These are phyloP conservation scores for Anastatica hierochuntica DNA, from an alignment of 345 rosid species.

Conservation along the genomic window DNA sequence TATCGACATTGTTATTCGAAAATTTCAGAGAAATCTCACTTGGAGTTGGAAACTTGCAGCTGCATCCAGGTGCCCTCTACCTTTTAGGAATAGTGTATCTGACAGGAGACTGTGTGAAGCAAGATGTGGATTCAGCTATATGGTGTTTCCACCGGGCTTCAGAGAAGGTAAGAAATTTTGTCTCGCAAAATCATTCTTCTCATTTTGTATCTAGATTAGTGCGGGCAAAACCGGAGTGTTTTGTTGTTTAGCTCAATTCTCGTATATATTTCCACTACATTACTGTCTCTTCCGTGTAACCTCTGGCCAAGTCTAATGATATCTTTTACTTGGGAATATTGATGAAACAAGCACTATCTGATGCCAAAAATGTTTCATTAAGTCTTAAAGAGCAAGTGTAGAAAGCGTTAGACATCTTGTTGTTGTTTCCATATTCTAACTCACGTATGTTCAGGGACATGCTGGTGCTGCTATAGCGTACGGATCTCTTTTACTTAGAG, in stretches of 20 bases:
- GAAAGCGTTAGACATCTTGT: background rate
- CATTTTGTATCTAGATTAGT: too few relatives aligned
- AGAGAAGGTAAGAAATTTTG: constrained; percentile 43
- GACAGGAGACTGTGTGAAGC: constrained; percentile 82
- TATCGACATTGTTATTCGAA: background rate
- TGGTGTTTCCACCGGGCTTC: constrained; percentile 95
- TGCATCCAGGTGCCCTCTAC: constrained; percentile 95
- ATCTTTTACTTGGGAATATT: background rate
- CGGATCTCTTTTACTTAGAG: constrained; percentile 89
- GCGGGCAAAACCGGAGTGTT: background rate
- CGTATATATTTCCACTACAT: background rate
- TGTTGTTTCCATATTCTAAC: constrained; percentile 5
- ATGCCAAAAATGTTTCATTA: background rate
- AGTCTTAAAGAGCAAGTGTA: too few relatives aligned
- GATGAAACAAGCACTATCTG: background rate
- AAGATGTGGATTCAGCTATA: constrained; percentile 81
- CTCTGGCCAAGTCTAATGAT: background rate
- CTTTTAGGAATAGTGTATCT: constrained; percentile 82
- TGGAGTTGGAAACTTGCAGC: constrained; percentile 33
- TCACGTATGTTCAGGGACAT: constrained; percentile 49
- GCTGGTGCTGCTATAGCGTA: constrained; percentile 83
- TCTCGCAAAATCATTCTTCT: background rate
- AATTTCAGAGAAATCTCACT: constrained; percentile 20
- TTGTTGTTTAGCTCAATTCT: background rate
- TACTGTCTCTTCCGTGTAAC: background rate